Evolutionary conservation across 1,284 basidiomycete species (phyloP), one percentile per base, ranked within the genome.

Genomic region (Pholiota adiposa): DNA sequence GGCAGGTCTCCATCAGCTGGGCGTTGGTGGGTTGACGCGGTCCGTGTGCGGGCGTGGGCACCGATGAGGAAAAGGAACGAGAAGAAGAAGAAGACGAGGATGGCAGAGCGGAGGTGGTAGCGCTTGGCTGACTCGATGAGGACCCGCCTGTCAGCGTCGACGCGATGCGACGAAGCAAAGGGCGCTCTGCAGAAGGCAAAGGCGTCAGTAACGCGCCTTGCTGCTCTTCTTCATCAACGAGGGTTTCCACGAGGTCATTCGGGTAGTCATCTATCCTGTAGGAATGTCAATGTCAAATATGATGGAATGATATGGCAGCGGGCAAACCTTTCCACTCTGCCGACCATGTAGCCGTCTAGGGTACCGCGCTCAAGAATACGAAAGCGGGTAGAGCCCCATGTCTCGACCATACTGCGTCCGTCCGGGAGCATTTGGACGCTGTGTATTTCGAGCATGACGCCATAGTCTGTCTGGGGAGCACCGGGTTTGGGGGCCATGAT

Each of bases 401-500:
- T 92, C 74, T 97, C 92, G 34, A 97, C 89, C 79, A 96, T 86
- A 71, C 92, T 94, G 43, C 96, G 80, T 6, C 96, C 96, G 73
- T 98, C 96, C 1, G 88, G 82, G 19, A 96, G 80, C 87, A 94
- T 93, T 71, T 93, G 90, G 9, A 96, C 93, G 66, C 83, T 88
- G 65, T 84, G 83, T 61, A 98, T 96, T 72, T 94, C 88, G 52
- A 97, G 82, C 90, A 98, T 96, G 27, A 95, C 98, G 2, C 96
- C 96, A 74, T 92, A 98, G 60, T 92, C 88, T 52, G 84, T 79
- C 34, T 86, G 86, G 8, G 82, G 54, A 54, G 69, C 63, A 60
- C 77, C 67, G n/a, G 75, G 67, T 54, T 73, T 74, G 1, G 77
- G 71, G 55, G 76, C 70, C 77, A 97, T 86, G 67, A 97, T 86